These are phyloP conservation scores for Cryptococcus jaspeensis DNA, from an alignment of 1,284 basidiomycete species.

Conservation along the genomic window DNA sequence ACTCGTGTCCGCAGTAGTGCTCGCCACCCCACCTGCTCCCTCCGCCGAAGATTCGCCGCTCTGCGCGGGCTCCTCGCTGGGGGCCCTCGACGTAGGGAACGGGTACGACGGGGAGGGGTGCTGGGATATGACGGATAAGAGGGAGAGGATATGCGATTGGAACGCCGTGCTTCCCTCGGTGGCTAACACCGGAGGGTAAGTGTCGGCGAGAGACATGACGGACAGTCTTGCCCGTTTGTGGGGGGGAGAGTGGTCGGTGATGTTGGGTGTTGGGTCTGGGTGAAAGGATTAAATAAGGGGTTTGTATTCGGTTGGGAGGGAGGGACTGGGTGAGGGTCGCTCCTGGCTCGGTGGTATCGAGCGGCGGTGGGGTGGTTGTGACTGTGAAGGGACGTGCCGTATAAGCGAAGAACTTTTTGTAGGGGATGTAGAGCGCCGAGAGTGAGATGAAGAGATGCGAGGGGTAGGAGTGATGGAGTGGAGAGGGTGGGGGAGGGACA, in stretches of 20 bases:
- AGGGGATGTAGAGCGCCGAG: too few relatives aligned
- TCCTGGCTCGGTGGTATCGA: too few relatives aligned
- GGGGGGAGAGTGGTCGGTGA: conserved; percentile 5
- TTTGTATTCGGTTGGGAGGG: conserved; percentile 8
- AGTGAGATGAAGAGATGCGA: too few relatives aligned
- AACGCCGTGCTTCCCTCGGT: conserved; percentile 28
- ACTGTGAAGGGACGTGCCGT: too few relatives aligned
- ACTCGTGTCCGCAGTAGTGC: not conserved
- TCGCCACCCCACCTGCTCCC: conserved; percentile 1
- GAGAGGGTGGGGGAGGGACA: too few relatives aligned
- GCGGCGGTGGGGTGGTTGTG: too few relatives aligned
- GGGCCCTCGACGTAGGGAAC: conserved; percentile 21
- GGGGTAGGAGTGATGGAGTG: too few relatives aligned
- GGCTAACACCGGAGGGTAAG: conserved; percentile 18
- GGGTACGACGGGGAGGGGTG: conserved; percentile 43
- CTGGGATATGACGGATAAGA: conserved; percentile 35
- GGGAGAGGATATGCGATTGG: conserved; percentile 38
- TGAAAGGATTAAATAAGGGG: not conserved
- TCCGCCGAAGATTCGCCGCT: not conserved
- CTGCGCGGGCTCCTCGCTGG: not conserved
- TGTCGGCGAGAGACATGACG: conserved; percentile 13
- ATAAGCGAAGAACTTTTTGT: too few relatives aligned
- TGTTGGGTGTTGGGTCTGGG: conserved; percentile 2
- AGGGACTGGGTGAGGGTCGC: not conserved
- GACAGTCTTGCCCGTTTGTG: conserved; percentile 3